Conservation (phyloP, 2,329 filamentous ascomycete genomes). For the Mariannaea sp. region DNA sequence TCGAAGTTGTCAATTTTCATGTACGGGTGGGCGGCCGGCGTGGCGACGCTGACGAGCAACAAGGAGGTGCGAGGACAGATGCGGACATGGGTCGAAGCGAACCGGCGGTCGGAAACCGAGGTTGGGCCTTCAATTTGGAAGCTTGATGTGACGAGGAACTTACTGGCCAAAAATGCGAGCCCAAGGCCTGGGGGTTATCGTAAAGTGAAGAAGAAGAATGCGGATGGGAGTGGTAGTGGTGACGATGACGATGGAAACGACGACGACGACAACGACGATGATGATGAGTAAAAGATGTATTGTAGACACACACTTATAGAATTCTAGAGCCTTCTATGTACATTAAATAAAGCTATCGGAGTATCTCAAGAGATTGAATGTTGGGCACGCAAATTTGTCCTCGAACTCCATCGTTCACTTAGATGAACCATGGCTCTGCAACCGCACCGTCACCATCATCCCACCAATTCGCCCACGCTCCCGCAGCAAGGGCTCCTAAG, state of each 20-base stretch:
- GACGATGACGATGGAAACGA: neutral
- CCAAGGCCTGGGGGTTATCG: constrained; percentile 29
- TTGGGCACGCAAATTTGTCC: too few relatives aligned
- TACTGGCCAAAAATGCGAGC: constrained; percentile 42
- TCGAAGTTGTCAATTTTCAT: constrained; percentile 48
- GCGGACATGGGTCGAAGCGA: constrained; percentile 42
- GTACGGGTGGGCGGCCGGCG: constrained; percentile 45
- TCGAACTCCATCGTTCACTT: too few relatives aligned
- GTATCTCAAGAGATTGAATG: too few relatives aligned
- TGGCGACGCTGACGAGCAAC: constrained; percentile 47
- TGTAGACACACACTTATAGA: neutral
- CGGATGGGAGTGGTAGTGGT: neutral
- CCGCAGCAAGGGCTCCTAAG: constrained; percentile 36
- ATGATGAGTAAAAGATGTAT: neutral
- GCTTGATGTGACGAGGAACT: constrained; percentile 44
- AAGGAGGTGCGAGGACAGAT: constrained; percentile 47
- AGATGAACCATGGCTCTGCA: constrained; percentile 31
- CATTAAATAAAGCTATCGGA: too few relatives aligned
- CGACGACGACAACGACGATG: neutral
- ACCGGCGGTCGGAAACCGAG: constrained; percentile 38
- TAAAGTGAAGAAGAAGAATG: neutral
- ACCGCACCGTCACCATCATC: constrained; percentile 17
- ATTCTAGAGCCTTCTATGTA: too few relatives aligned
- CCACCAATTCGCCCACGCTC: constrained; percentile 15
- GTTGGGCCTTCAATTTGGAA: constrained; percentile 42